Evolutionary conservation across 139 green algal genomes (phyloP).

Genomic region (Chlamydomonas asymmetrica): DNA sequence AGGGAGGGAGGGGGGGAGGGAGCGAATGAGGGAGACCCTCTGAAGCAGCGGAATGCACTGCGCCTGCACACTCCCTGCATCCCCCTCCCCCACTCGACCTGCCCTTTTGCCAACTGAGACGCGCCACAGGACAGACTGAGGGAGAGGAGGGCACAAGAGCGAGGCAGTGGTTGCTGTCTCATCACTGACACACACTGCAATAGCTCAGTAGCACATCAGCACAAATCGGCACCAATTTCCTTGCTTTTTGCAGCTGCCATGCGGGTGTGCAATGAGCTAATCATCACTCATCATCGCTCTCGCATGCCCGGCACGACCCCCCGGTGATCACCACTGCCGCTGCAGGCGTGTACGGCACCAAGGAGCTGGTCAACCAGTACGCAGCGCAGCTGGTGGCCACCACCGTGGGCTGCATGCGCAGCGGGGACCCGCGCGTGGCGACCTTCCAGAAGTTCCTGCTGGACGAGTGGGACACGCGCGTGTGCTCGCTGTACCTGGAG

Average conservation of each 20-base stretch:
- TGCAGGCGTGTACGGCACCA: conserved; percentile 43
- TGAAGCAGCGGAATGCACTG: too few relatives aligned
- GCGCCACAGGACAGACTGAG: too few relatives aligned
- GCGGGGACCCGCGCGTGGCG: conserved; percentile 32
- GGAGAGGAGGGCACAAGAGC: too few relatives aligned
- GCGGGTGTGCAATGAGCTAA: too few relatives aligned
- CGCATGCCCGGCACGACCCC: too few relatives aligned
- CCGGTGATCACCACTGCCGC: not conserved
- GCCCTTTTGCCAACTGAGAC: too few relatives aligned
- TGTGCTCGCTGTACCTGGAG: conserved; percentile 37
- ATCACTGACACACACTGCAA: not conserved
- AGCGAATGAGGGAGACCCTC: too few relatives aligned
- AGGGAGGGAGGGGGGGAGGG: not conserved
- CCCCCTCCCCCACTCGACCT: too few relatives aligned
- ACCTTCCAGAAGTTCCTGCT: conserved; percentile 44
- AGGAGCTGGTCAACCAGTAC: conserved; percentile 51
- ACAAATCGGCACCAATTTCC: not conserved
- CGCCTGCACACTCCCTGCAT: too few relatives aligned
- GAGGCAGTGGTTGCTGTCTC: not conserved
- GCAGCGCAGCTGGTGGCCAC: conserved; percentile 39
- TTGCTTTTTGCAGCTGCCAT: not conserved
- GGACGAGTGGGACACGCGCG: conserved; percentile 33
- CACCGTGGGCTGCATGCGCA: conserved; percentile 16
- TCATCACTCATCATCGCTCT: not conserved
- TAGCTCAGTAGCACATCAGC: not conserved